Evolutionary conservation across 805 yeast species (phyloP).

Genomic region (Dipodascus albidus): DNA sequence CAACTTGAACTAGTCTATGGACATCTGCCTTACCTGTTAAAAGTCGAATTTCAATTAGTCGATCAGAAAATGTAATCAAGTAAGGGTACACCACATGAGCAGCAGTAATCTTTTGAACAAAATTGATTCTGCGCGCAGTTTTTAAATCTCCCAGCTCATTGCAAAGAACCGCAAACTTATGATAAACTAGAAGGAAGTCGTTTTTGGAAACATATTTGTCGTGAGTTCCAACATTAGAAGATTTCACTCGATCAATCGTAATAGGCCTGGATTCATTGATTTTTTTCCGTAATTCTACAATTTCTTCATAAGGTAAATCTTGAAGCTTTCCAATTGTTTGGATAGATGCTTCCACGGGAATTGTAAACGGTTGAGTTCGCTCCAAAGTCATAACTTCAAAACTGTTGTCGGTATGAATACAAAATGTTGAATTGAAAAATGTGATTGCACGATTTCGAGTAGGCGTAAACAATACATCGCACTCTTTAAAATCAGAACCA

Average conservation of each 20-base stretch:
- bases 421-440: constrained; percentile 53
- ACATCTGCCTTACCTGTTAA: constrained; percentile 30
- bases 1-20: constrained; percentile 41
- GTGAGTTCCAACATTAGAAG: constrained; percentile 20
- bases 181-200: constrained; percentile 51
- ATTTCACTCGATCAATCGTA: not conserved
- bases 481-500: not conserved
- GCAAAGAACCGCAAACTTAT: constrained; percentile 55
- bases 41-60: constrained; percentile 59
- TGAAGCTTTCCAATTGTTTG: not conserved
- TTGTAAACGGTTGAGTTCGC: constrained; percentile 41
- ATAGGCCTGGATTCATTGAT: not conserved
- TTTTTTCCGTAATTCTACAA: not conserved
- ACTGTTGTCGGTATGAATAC: constrained; percentile 56
- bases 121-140: constrained; percentile 31
- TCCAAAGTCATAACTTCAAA: constrained; percentile 55
- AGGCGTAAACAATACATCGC: constrained; percentile 10
- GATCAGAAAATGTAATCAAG: constrained; percentile 47
- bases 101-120: constrained; percentile 23
- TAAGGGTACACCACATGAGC: constrained; percentile 36
- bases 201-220: constrained; percentile 37
- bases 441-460: constrained; percentile 51
- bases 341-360: constrained; percentile 32
- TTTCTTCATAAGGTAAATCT: not conserved
- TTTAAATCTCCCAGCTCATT: constrained; percentile 33